Base-by-base conservation (phyloP, 176 grass and related monocot genomes). In the Elaeis guineensis region DNA sequence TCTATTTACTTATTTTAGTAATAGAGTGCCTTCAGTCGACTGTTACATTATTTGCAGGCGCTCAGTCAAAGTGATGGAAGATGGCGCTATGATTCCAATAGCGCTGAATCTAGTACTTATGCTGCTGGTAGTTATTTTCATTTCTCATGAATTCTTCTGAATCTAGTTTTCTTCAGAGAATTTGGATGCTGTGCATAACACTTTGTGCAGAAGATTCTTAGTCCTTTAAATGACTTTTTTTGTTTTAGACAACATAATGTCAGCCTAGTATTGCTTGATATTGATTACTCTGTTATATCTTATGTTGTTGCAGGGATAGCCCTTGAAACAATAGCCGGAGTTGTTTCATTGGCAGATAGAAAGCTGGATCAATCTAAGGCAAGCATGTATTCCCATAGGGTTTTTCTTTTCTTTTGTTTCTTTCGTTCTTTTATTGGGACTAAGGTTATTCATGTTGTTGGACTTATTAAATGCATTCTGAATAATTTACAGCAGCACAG, bases 51-150 rank as follows among this genome's bases (percentile, higher is more conserved):
- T 79, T 69, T 25, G 17, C 70, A 98, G 94, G 85, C 88, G 53
- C 88, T 98, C 74, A 86, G 88, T 59, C 94, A 93, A 61, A 98
- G 85, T 14, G 94, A 98, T 0, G 94, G 94, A 51, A 98, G 82
- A 70, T 89, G 94, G 94, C 79, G 82, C 64, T 93, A 86, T 76
- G 94, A 89, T 75, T 83, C 79, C 69, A 83, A 89, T 60, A 98
- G 76, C 62, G 78, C 89, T 79, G 94, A 82, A 74, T 98, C 88
- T 12, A 98, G 94, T 70, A 93, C 85, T 62, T 89, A 81, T 64
- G 88, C 88, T 76, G 94, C 88, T 75, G 94, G 88, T 93, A 93
- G 39, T 21, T 51, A 15, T 75, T 73, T 44, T 56, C 71, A 6
- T 55, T 65, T 11, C 55, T 5, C 56, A 32, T 17, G 61, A 16